Percentiles rank a stretch among this genome's conserved stretches.
These are phyloP conservation scores for Termitomyces sp. DNA, from an alignment of 768 basidiomycete species.

Conservation along the genomic window DNA sequence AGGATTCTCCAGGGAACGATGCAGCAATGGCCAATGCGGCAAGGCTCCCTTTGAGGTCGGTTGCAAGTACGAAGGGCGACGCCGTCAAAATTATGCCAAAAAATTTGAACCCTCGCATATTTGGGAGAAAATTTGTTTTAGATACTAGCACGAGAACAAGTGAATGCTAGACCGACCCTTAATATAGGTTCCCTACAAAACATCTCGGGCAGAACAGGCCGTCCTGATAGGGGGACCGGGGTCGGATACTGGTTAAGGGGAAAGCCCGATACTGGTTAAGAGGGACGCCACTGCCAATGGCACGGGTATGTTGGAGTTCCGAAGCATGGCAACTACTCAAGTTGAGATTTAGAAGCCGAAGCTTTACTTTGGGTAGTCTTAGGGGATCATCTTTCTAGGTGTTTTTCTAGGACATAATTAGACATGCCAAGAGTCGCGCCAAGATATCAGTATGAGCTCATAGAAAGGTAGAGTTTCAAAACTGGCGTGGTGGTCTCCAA, in stretches of 20 bases:
- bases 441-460: not conserved
- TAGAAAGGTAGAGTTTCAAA: not conserved
- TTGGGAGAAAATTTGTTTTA: not conserved
- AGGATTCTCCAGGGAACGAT: conserved; percentile 17
- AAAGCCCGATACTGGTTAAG: not conserved
- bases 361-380: not conserved
- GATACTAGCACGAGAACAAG: not conserved
- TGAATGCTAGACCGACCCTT: not conserved
- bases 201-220: not conserved
- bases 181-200: not conserved
- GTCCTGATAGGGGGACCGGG: not conserved
- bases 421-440: not conserved
- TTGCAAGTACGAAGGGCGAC: not conserved
- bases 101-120: not conserved
- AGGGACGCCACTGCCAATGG: not conserved
- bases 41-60: conserved; percentile 9
- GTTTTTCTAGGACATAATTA: not conserved
- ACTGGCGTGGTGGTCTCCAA: not conserved
- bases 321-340: not conserved
- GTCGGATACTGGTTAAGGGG: not conserved
- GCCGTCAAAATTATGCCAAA: not conserved
- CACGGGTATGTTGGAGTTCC: not conserved
- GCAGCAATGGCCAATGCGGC: conserved; percentile 10
- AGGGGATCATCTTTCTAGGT: not conserved
- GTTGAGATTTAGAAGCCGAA: not conserved